phyloP scores from a whole-genome alignment of 495 filamentous ascomycete species.

The Podospora tetraspora region DNA sequence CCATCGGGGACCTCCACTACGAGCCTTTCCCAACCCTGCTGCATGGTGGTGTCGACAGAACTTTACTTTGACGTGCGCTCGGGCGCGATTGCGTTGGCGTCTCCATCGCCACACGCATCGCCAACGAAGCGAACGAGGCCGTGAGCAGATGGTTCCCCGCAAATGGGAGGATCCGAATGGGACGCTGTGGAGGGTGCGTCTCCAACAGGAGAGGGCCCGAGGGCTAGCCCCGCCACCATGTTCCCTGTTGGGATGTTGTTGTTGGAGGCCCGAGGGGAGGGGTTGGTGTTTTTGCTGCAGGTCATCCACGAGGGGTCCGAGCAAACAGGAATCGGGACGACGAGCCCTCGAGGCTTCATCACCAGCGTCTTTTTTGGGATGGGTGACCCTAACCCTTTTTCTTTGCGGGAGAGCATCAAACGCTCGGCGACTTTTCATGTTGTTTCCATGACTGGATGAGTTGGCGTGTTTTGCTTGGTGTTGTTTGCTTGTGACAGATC shows the following conservation, averaged over 20 bases:
- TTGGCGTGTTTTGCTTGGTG: background rate
- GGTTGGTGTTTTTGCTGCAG: background rate
- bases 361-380: background rate
- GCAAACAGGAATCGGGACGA: background rate
- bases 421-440: background rate
- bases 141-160: constrained; percentile 4
- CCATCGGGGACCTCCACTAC: background rate
- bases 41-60: background rate
- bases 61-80: constrained; percentile 6
- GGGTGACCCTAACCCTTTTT: constrained; percentile 1
- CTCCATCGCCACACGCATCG: background rate
- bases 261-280: background rate
- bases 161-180: constrained; percentile 4
- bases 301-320: background rate
- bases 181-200: background rate
- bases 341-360: background rate
- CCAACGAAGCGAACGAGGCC: background rate
- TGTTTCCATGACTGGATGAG: background rate
- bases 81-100: constrained; percentile 1
- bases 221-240: background rate
- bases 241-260: background rate
- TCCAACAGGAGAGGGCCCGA: background rate
- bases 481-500: background rate
- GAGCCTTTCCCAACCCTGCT: background rate
- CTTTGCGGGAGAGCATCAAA: no score